Base-by-base conservation (phyloP, 768 basidiomycete species). In the Aureoboletus auriporus region DNA sequence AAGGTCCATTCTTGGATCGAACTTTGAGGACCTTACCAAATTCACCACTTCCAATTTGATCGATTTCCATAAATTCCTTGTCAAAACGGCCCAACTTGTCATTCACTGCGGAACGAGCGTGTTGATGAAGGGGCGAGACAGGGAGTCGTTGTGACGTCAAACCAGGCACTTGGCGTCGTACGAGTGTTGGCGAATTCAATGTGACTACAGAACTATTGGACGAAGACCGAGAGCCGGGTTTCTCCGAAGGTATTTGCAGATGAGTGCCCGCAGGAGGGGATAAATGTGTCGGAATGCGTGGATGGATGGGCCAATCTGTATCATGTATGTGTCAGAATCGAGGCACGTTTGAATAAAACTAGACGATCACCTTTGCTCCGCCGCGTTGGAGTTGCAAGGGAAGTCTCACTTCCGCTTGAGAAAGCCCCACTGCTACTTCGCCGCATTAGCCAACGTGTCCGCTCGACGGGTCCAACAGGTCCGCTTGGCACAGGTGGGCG, bases 1-100 rank as follows among this genome's bases (percentile, higher is more conserved):
- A 71, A 52, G 75, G 69, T 51, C 70, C 73, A 35, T 76, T 74
- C 70, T 92, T 90, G 63, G 75, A 72, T 47, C 77, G 79, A 37
- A 86, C 90, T 69, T 88, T 90, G 70, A 92, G 86, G 16, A 93
- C 95, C 60, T 86, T 86, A 23, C 93, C 93, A 68, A 97, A 98
- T 63, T 92, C 91, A 12, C 95, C 95, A 44, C 84, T 85, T 6
- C 95, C 95, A 10, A 97, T 74, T 59, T 84, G 80, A 48, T 88
- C 86, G 36, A 92, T 70, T 58, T 89, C 82, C 8, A 81, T 73
- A 62, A 93, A 97, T 38, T 90, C 83, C 51, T 77, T 81, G 61
- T 89, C 87, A 51, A 95, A 93, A 42, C 79, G 78, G 16, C 86
- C 82, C 8, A 75, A 69, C 46, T 77, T 75, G 46, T 79, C 78